Base-by-base conservation (phyloP, 2,329 filamentous ascomycete species). In the Sporothrix schenckii region DNA sequence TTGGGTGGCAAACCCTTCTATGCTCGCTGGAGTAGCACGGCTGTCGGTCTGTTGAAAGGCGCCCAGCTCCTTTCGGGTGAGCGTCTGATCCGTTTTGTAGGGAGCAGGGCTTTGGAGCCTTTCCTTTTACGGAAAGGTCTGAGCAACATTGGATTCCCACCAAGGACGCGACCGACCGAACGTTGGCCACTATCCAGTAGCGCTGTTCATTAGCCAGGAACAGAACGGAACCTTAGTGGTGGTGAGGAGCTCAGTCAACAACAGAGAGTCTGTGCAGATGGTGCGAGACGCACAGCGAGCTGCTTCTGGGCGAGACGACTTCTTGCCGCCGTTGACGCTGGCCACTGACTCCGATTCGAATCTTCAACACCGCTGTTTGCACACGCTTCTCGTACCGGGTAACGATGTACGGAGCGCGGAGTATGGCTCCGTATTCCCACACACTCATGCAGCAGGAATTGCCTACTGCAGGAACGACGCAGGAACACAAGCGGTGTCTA, bases 401-500 rank as follows among this genome's bases (percentile, higher is more conserved):
- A 63, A 47, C 58, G 41, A n/a, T 47, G 58, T 47, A 63, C 58
- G 58, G 58, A 63, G 58, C 47, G 58, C 58, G 58, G 58, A 63
- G 39, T 9, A 63, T 34, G 58, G 58, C 58, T 47, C 58, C 34
- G 39, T 63, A 47, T 27, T 21, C 58, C 44, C 58, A 63, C 58
- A 39, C 58, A 47, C 39, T 47, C 58, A 63, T 63, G 58, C 58
- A 63, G 39, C 58, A 63, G 39, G 58, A 27, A 65, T 30, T 50
- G 41, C 44, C 61, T 50, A 30, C 63, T 39, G 63, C 44, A 66
- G 63, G 47, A 66, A 66, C 63, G 44, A 52, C 44, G 63, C 63
- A 66, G 63, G 63, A 66, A 66, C 63, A 66, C 63, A 66, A 24
- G 63, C 47, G 47, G 61, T 53, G 60, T 61, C 60, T 10, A n/a